phyloP scores from a whole-genome alignment of 2,329 filamentous ascomycete species.

The Orbilia oligospora region DNA sequence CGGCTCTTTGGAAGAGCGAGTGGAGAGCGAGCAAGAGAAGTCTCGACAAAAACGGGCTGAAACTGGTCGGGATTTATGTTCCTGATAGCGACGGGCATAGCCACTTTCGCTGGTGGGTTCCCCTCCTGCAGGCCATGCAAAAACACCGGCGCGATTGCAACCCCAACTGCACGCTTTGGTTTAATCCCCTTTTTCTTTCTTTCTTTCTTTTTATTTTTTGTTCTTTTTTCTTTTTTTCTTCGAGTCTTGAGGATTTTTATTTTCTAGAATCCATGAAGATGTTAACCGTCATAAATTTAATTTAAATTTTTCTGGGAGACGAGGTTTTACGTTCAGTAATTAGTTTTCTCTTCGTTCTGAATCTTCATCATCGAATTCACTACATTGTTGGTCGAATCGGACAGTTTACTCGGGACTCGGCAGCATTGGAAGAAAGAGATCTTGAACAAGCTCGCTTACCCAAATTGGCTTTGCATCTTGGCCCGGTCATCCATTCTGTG shows the following conservation, averaged over 20 bases:
- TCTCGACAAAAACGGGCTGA: constrained; percentile 3
- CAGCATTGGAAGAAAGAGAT: constrained; percentile 15
- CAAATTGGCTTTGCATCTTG: constrained; percentile 25
- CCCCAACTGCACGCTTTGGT: constrained; percentile 27
- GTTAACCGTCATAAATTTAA: not conserved
- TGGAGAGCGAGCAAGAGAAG: not conserved
- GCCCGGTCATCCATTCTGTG: not conserved
- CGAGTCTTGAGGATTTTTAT: not conserved
- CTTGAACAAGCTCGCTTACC: constrained; percentile 19
- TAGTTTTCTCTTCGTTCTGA: not conserved
- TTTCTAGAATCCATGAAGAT: constrained; percentile 4
- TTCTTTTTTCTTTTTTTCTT: not conserved
- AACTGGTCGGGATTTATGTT: constrained; percentile 32
- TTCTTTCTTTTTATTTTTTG: constrained; percentile 12
- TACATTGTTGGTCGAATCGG: constrained; percentile 7
- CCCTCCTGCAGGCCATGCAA: constrained; percentile 13
- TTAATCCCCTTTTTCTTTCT: constrained; percentile 16
- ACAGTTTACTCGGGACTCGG: constrained; percentile 27
- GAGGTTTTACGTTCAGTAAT: not conserved
- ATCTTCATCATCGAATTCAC: not conserved
- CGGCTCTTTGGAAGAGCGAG: constrained; percentile 26
- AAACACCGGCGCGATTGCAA: constrained; percentile 25
- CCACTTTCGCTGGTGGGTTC: constrained; percentile 23
- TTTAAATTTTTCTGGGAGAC: not conserved
- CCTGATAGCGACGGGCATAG: constrained; percentile 58